Evolutionary conservation across 805 yeast species (phyloP).

Genomic region (Candida nonsorbophila): DNA sequence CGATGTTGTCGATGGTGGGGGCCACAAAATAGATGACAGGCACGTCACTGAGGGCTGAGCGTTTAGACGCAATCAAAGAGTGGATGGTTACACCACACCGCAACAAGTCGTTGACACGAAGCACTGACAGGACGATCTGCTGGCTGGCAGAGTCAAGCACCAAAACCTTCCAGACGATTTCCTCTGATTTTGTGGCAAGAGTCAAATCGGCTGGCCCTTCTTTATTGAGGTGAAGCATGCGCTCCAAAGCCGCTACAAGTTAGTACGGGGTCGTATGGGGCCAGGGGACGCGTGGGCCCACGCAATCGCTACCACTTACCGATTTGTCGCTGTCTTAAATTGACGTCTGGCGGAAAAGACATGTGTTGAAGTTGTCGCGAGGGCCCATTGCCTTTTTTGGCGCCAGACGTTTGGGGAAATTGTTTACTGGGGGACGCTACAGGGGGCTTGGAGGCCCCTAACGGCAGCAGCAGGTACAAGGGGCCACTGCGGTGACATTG

Average conservation of each 20-base stretch:
- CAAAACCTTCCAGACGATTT: slow-evolving; percentile 85
- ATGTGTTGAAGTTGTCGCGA: no score
- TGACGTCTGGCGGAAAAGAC: not conserved
- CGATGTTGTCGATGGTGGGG: slow-evolving; percentile 76
- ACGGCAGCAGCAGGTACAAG: no score
- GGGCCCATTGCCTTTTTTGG: no score
- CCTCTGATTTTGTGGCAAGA: slow-evolving; percentile 54
- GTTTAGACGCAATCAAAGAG: slow-evolving; percentile 59
- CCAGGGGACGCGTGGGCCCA: slow-evolving; percentile 18
- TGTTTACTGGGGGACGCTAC: no score
- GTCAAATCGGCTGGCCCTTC: slow-evolving; percentile 52
- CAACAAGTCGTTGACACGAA: slow-evolving; percentile 85
- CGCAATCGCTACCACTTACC: slow-evolving; percentile 7
- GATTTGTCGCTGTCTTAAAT: slow-evolving; percentile 8
- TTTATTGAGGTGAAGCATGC: slow-evolving; percentile 79
- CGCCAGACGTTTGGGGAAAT: no score
- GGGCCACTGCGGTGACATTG: no score
- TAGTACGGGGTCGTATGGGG: no score
- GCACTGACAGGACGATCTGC: slow-evolving; percentile 82
- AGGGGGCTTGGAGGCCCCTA: no score
- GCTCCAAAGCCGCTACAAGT: slow-evolving; percentile 53
- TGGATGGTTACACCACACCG: slow-evolving; percentile 92
- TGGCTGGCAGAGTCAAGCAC: slow-evolving; percentile 79
- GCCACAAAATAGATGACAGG: slow-evolving; percentile 90
- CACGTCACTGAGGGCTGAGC: slow-evolving; percentile 89